Conservation (phyloP, 345 rosid genomes). For the Syzygium jambos region DNA sequence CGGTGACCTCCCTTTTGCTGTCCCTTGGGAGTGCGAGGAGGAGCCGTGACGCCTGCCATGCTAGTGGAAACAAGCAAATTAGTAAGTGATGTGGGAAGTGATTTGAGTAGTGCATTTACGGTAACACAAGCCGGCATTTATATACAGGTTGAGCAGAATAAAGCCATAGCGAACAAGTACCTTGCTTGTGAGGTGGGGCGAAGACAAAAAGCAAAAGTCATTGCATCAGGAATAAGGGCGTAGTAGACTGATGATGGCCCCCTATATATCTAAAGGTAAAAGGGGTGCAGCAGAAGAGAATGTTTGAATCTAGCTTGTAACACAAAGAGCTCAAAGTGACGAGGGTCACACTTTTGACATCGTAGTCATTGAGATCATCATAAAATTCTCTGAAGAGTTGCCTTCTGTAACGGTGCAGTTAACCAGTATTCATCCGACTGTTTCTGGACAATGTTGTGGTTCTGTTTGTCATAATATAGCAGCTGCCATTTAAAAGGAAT, state of each 20-base stretch:
- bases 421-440: neutral
- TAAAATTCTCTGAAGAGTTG: neutral
- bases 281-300: neutral
- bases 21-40: neutral
- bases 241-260: neutral
- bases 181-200: slow-evolving; percentile 7
- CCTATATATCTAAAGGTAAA: neutral
- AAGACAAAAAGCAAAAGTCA: slow-evolving; percentile 3
- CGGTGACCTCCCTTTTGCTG: slow-evolving; percentile 11
- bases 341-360: neutral
- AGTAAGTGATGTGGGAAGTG: neutral
- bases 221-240: neutral
- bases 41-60: neutral
- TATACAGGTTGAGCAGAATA: slow-evolving; percentile 4
- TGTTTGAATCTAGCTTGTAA: neutral
- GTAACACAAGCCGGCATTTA: neutral
- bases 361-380: neutral
- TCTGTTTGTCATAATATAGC: neutral
- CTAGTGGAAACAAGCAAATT: neutral
- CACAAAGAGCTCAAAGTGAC: neutral
- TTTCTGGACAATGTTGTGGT: neutral
- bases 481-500: neutral
- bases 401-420: neutral
- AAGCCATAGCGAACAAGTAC: neutral
- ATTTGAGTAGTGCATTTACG: neutral